Percentiles rank a stretch among this genome's conserved stretches.
Conservation (phyloP, 495 filamentous ascomycete species). For the Tuber brumale region DNA sequence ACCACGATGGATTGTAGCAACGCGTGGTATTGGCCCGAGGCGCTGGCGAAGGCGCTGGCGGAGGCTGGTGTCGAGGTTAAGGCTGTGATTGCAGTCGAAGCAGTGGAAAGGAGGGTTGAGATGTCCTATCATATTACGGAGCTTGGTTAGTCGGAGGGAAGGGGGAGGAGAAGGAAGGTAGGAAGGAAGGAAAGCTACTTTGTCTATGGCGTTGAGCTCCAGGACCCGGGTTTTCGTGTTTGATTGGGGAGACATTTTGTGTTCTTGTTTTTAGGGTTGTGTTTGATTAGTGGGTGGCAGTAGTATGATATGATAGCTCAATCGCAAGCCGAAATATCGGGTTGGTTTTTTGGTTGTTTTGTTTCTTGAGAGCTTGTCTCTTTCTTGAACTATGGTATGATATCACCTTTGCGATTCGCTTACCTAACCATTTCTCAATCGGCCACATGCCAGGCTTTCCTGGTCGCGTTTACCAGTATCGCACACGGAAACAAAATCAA, state of each 20-base stretch:
- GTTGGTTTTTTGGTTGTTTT: neutral
- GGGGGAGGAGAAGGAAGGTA: neutral
- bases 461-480: neutral
- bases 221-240: constrained; percentile 31
- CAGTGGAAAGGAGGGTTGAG: constrained; percentile 32
- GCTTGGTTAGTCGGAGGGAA: constrained; percentile 3
- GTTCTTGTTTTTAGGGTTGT: neutral
- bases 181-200: constrained; percentile 11
- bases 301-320: neutral
- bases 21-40: constrained; percentile 55
- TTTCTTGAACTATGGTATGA: neutral
- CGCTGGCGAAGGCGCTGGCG: constrained; percentile 47
- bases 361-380: neutral
- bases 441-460: neutral
- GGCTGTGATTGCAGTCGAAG: constrained; percentile 32
- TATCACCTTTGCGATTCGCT: neutral
- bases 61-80: constrained; percentile 28
- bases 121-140: constrained; percentile 24
- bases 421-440: neutral
- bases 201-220: constrained; percentile 35
- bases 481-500: neutral
- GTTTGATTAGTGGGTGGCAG: neutral
- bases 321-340: neutral
- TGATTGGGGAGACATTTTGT: constrained; percentile 26
- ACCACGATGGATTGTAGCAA: constrained; percentile 55